These are phyloP conservation scores for Sarocladium brachiariae DNA, from an alignment of 2,329 filamentous ascomycete genomes.

Conservation along the genomic window DNA sequence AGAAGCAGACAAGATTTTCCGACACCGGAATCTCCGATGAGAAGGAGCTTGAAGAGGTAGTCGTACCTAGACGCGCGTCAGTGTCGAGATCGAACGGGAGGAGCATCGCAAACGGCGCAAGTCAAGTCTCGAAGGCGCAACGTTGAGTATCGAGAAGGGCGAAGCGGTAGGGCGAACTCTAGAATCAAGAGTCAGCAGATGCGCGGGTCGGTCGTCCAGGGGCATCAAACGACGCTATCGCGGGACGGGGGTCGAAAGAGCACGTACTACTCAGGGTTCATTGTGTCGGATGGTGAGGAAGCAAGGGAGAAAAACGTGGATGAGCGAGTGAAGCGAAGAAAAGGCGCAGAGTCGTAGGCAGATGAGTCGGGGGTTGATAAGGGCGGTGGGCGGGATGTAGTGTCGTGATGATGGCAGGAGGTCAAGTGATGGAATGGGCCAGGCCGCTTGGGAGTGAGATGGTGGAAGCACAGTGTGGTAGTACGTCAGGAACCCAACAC, in stretches of 20 bases:
- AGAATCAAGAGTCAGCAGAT: constrained; percentile 10
- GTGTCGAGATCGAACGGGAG: constrained; percentile 9
- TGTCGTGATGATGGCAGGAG: constrained; percentile 12
- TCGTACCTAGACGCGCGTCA: constrained; percentile 71
- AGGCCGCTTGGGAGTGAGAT: constrained; percentile 8
- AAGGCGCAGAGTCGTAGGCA: background rate
- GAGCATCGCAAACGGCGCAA: background rate
- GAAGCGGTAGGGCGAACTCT: constrained; percentile 12
- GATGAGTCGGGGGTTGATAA: background rate
- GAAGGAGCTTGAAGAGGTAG: constrained; percentile 99
- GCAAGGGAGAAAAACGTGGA: constrained; percentile 6
- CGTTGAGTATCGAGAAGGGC: constrained; percentile 16
- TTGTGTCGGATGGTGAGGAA: constrained; percentile 41
- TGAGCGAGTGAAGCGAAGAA: constrained; percentile 7
- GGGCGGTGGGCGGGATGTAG: constrained; percentile 8
- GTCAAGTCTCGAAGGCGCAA: constrained; percentile 11
- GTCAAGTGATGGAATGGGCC: constrained; percentile 10
- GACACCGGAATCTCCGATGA: constrained; percentile 99
- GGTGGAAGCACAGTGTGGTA: background rate
- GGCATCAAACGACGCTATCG: constrained; percentile 20
- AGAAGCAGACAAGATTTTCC: constrained; percentile 98
- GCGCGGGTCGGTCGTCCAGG: constrained; percentile 17
- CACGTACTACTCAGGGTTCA: constrained; percentile 91
- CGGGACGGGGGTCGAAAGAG: constrained; percentile 26
- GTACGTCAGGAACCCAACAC: constrained; percentile 5